Base-by-base conservation (phyloP, 345 rosid genomes). In the Pugionium dolabratum region DNA sequence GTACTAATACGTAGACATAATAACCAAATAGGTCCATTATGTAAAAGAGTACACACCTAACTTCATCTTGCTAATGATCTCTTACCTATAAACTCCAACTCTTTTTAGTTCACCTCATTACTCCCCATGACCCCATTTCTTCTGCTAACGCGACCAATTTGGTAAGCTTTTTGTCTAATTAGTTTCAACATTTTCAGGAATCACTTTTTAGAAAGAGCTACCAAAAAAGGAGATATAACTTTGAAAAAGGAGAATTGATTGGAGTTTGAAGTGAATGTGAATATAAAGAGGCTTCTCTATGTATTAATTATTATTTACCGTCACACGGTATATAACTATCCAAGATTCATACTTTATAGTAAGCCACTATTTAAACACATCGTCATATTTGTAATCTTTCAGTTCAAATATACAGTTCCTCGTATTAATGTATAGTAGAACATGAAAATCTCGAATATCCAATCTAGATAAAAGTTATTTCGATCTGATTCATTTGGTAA, bases 11-110 rank as follows among this genome's bases (percentile, higher is more conserved):
- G 48, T 43, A 58, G 55, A 52, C 55, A 46, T 73, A 54, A 67
- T 67, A 40, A 62, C 37, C 63, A 67, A 54, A 56, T 58, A 67
- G 55, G 57, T 46, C 67, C 62, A 55, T 61, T 49, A 26, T 62
- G 25, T 74, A 34, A 67, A 67, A 74, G 64, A 74, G 69, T 67
- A 62, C 69, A 74, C 57, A 74, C 77, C 77, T 61, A 74, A 74
- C 77, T 60, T 67, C 59, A 41, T 59, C 30, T 54, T 60, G 59
- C 47, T 74, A 67, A 55, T 74, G 73, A 74, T 67, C 64, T 67
- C 47, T 61, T 48, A 67, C 73, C 73, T 74, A 67, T 56, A 62
- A 67, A 67, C 53, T 61, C 67, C 67, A 47, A 46, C 77, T 74
- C 59, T 74, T 61, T 66, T 45, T 66, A 61, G 69, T 41, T 39